These are phyloP conservation scores for Tranzscheliella williamsii DNA, from an alignment of 1,284 basidiomycete genomes.

Conservation along the genomic window DNA sequence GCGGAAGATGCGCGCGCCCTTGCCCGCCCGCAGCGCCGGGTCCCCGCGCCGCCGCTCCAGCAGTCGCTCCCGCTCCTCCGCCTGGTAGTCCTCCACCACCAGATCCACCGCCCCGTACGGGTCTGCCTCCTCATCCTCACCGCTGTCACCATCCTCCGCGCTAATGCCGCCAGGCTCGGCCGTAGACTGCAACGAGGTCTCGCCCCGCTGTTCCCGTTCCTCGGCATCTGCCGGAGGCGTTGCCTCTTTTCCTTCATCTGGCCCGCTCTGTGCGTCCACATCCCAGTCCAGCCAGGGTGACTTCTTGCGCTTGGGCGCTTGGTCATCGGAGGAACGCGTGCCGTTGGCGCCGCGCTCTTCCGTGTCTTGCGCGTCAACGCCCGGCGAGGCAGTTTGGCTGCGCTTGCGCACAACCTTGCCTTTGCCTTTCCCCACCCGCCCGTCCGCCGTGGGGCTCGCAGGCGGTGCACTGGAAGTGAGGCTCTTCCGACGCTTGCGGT, in stretches of 20 bases:
- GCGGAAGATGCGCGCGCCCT: constrained; percentile 42
- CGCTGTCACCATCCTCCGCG: not conserved
- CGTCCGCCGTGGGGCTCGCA: not conserved
- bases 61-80: constrained; percentile 45
- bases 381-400: not conserved
- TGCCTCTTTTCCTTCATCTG: not conserved
- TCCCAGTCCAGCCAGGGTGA: constrained; percentile 33
- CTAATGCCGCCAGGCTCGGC: not conserved
- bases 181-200: not conserved
- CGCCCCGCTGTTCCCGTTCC: not conserved
- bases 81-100: constrained; percentile 43
- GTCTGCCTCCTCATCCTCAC: constrained; percentile 2
- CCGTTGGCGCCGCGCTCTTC: not conserved
- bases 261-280: not conserved
- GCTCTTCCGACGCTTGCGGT: constrained; percentile 21
- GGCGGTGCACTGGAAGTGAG: constrained; percentile 1
- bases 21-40: constrained; percentile 43
- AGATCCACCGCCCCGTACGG: constrained; percentile 49
- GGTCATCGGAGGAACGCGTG: not conserved
- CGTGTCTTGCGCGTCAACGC: not conserved
- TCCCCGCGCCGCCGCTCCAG: constrained; percentile 46
- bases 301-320: constrained; percentile 2
- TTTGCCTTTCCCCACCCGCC: not conserved
- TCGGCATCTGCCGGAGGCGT: not conserved
- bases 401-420: not conserved